Evolutionary conservation across 106 monocot species (phyloP), one percentile per base, ranked within the genome.

Genomic region (Allium cepa): DNA sequence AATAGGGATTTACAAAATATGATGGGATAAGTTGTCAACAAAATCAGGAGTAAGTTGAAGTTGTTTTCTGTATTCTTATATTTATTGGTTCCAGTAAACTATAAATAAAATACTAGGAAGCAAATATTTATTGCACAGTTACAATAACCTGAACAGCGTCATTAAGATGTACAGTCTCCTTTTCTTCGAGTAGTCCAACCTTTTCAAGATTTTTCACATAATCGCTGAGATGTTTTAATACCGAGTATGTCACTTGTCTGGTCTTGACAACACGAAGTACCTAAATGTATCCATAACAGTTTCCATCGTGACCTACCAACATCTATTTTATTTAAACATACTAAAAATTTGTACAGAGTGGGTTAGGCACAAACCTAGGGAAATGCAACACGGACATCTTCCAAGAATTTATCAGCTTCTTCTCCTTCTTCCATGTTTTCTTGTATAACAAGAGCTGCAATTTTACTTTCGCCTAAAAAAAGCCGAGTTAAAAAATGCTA

Each of bases 251-350:
- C 53, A 90, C 99, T 76, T 99, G 99, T 78, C 86, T 87, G 47
- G 99, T 90, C 80, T 99, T 99, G 65, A 99, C 93, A 66, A 84
- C 93, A 69, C 78, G 87, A 10, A 99, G 84, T 53, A 99, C 99
- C 99, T 99, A 78, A 70, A 73, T 62, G 71, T 71, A 22, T 57
- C 70, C 13, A 8, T 69, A 45, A 26, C 27, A 75, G 48, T 64
- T 8, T 26, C 22, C 12, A 66, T 63, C 1, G 11, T 1, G 36
- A 48, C 63, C 46, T 16, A 64, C 47, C 10, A 64, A 7, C 48
- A 64, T 3, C 12, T 11, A 64, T 36, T 36, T 36, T 36, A 36
- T 36, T 36, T 48, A 48, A 5, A 47, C 66, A 50, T 10, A 72
- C 57, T 53, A 12, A 4, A 60, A 60, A 11, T 62, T 55, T 57